phyloP scores from a whole-genome alignment of 768 basidiomycete genomes.

The Lactifluus echinatus region DNA sequence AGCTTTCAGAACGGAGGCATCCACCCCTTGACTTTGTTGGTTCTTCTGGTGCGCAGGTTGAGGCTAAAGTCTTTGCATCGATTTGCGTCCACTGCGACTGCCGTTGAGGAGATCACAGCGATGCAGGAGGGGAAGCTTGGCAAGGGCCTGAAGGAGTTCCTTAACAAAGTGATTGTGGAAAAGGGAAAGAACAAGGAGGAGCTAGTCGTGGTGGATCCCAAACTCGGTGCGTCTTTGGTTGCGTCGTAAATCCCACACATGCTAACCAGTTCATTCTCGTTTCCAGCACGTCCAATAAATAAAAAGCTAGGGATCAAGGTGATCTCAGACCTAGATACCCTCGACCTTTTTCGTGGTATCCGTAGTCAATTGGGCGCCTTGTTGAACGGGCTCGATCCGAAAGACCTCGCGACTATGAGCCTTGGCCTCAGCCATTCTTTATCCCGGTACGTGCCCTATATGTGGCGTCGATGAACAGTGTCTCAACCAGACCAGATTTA shows the following conservation, averaged over 20 bases:
- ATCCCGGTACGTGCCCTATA: conserved; percentile 54
- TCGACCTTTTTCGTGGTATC: conserved; percentile 94
- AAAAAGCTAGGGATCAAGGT: conserved; percentile 95
- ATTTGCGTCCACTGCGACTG: conserved; percentile 91
- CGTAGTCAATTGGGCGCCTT: conserved; percentile 79
- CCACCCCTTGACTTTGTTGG: conserved; percentile 1
- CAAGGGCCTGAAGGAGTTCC: conserved; percentile 88
- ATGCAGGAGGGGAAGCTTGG: conserved; percentile 89
- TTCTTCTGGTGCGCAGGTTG: conserved; percentile 43
- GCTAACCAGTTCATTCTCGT: background rate
- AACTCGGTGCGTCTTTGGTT: conserved; percentile 56
- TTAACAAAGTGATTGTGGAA: conserved; percentile 75
- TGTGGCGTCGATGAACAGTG: background rate
- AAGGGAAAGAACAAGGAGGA: conserved; percentile 88
- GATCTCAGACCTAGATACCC: conserved; percentile 44
- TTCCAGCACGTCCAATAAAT: conserved; percentile 49
- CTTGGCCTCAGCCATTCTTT: conserved; percentile 95
- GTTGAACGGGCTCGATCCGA: conserved; percentile 84
- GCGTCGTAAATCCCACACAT: background rate
- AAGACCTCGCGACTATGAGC: conserved; percentile 95
- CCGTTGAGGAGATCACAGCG: conserved; percentile 93
- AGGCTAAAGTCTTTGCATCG: conserved; percentile 94
- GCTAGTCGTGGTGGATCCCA: conserved; percentile 80
- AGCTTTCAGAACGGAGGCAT: background rate
- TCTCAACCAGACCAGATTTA: conserved; percentile 53